These are phyloP conservation scores for Hypoxylon sp. DNA, from an alignment of 2,329 filamentous ascomycete genomes.

Conservation along the genomic window DNA sequence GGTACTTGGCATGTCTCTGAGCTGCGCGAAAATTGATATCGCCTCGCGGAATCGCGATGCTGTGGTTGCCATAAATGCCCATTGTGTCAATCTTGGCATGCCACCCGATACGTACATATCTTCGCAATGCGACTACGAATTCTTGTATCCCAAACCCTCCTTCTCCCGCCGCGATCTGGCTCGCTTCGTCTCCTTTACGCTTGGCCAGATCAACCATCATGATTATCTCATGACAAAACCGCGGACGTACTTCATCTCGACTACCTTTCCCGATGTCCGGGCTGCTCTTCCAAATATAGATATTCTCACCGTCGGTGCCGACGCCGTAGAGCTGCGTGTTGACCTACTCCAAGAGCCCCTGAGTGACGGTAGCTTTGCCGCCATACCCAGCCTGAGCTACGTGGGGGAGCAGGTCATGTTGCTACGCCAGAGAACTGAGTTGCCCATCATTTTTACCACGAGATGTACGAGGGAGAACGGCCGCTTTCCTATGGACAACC, in stretches of 20 bases:
- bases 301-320: slow-evolving; percentile 85
- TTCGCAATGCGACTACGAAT: slow-evolving; percentile 81
- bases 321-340: slow-evolving; percentile 85
- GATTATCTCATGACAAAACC: slow-evolving; percentile 79
- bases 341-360: slow-evolving; percentile 80
- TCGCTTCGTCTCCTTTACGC: slow-evolving; percentile 78
- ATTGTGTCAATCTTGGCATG: slow-evolving; percentile 76
- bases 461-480: slow-evolving; percentile 84
- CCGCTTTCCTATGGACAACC: slow-evolving; percentile 83
- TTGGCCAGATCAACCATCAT: slow-evolving; percentile 82
- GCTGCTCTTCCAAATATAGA: slow-evolving; percentile 85
- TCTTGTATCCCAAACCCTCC: slow-evolving; percentile 77
- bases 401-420: slow-evolving; percentile 88
- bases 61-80: slow-evolving; percentile 76
- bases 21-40: slow-evolving; percentile 65
- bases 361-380: slow-evolving; percentile 65
- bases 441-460: slow-evolving; percentile 91
- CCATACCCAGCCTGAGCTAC: slow-evolving; percentile 80
- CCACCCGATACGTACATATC: slow-evolving; percentile 72
- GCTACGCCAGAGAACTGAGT: slow-evolving; percentile 80
- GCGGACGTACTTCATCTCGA: slow-evolving; percentile 85
- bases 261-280: slow-evolving; percentile 85
- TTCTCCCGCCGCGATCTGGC: slow-evolving; percentile 79
- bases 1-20: slow-evolving; percentile 72
- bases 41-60: slow-evolving; percentile 63